Base-by-base conservation (phyloP, 805 yeast genomes). In the Wickerhamomyces bovis region DNA sequence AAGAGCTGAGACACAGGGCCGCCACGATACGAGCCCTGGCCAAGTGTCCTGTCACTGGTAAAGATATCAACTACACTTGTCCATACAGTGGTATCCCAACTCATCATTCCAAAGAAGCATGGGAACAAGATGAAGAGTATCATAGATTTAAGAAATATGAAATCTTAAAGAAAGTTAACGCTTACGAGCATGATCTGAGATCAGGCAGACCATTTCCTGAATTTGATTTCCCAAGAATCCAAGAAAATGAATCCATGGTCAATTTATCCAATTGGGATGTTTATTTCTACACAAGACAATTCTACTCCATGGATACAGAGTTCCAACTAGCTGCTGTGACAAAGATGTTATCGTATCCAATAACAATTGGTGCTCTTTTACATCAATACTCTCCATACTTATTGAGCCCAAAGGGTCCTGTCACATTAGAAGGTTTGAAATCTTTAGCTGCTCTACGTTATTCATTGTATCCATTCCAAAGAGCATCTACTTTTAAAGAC, bases 41-140 rank as follows among this genome's bases (percentile, higher is more conserved):
- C 11, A 77, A 78, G 60, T 92, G 98, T 65, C 98, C 97, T 0
- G 94, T 90, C 12, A 90, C 97, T 0, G 74, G 80, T 18, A 77
- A 81, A 53, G 83, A 85, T 41, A 87, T 94, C 49, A 75, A 83
- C 54, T 94, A 75, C 64, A 87, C 90, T 2, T 94, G 98, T 69
- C 99, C 99, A 2, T 70, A 77, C 47, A 86, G 96, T 5, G 99
- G 99, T 3, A 89, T 94, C 43, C 99, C 99, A 21, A 94, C 99
- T 4, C 99, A 94, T 65, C 95, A 88, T 62, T 81, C 88, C 19
- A 75, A 76, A 61, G 89, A 85, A 53, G 97, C 96, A 1, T 94
- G 97, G 96, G 83, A 82, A 58, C 67, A 70, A 46, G 98, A 94
- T 64, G 70, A 61, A 8, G 80, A 77, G 21, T 90, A 90, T 64